A percentile compares a stretch with the other conserved stretches of the same genome.
phyloP scores from a whole-genome alignment of 768 basidiomycete species.

The Trametes cingulata region DNA sequence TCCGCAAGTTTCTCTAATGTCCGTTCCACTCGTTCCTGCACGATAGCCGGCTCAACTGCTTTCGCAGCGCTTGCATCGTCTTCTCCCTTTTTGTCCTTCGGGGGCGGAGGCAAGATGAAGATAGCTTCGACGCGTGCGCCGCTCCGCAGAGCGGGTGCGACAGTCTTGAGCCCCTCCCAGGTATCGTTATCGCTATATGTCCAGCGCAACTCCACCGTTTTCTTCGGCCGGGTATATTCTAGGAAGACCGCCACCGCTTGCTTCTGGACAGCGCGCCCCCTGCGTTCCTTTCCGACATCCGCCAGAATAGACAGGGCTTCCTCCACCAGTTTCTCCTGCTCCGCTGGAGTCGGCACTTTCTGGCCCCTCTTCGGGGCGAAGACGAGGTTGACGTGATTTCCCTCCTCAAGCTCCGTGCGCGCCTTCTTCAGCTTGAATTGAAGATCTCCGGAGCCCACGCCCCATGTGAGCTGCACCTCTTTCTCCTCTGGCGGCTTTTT shows the following conservation, averaged over 20 bases:
- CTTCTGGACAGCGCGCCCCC: constrained; percentile 40
- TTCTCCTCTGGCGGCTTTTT: constrained; percentile 43
- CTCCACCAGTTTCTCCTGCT: constrained; percentile 47
- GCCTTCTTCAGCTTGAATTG: constrained; percentile 66
- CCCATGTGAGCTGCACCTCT: constrained; percentile 76
- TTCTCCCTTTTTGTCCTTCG: neutral
- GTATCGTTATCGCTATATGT: constrained; percentile 4
- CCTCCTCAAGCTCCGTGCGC: constrained; percentile 58
- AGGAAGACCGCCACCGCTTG: constrained; percentile 21
- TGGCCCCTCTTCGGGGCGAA: constrained; percentile 53
- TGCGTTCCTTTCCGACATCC: constrained; percentile 58
- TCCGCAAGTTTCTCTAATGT: constrained; percentile 44
- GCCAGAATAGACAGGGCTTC: constrained; percentile 43
- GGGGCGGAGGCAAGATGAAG: constrained; percentile 12
- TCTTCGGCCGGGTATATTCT: neutral
- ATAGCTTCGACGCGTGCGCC: constrained; percentile 16
- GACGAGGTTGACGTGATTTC: constrained; percentile 55
- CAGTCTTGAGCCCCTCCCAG: constrained; percentile 3
- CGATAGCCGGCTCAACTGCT: constrained; percentile 17
- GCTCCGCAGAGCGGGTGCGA: neutral
- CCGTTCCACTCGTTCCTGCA: constrained; percentile 45
- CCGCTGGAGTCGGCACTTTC: constrained; percentile 35
- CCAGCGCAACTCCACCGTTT: constrained; percentile 15
- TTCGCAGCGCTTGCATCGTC: neutral
- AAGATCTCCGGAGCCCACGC: constrained; percentile 56